Conservation (phyloP, 352 stramenopile species). For the Phytophthora agathidicida region DNA sequence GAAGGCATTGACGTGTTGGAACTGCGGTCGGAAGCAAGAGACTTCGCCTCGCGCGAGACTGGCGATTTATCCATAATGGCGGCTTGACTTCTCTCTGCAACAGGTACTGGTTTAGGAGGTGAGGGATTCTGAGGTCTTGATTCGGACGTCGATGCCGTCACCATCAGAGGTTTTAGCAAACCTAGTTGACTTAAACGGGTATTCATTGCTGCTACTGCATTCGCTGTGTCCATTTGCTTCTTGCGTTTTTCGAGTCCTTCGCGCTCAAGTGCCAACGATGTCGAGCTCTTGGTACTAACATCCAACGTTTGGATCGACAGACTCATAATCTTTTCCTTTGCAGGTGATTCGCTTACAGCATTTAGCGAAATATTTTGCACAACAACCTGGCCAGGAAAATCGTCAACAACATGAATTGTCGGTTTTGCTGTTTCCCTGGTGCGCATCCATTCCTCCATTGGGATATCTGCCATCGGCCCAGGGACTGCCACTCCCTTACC, state of each 20-base stretch:
- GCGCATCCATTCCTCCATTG: slow-evolving; percentile 79
- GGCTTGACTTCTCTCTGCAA: too few species aligned
- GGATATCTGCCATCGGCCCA: slow-evolving; percentile 56
- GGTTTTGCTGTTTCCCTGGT: slow-evolving; percentile 63
- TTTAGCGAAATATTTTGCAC: too few species aligned
- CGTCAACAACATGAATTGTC: slow-evolving; percentile 38
- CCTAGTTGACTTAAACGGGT: slow-evolving; percentile 65
- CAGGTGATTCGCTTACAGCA: too few species aligned
- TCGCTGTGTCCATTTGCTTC: slow-evolving; percentile 76
- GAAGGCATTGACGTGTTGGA: too few species aligned
- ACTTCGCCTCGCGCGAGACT: too few species aligned
- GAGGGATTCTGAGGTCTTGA: not conserved
- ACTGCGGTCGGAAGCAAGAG: too few species aligned
- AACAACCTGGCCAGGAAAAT: too few species aligned
- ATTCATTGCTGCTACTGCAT: slow-evolving; percentile 82
- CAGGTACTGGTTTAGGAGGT: not conserved
- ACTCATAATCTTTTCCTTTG: slow-evolving; percentile 38
- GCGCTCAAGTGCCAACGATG: slow-evolving; percentile 64
- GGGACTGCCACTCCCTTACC: slow-evolving; percentile 47
- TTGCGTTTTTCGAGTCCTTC: slow-evolving; percentile 74
- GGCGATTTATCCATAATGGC: too few species aligned
- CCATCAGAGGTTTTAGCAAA: slow-evolving; percentile 34
- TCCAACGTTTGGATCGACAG: slow-evolving; percentile 38
- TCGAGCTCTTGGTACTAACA: slow-evolving; percentile 19
- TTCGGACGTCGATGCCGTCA: slow-evolving; percentile 3